Evolutionary conservation across 371 early-diverging fungal species (phyloP).

Genomic region (Mucor velutinosus): DNA sequence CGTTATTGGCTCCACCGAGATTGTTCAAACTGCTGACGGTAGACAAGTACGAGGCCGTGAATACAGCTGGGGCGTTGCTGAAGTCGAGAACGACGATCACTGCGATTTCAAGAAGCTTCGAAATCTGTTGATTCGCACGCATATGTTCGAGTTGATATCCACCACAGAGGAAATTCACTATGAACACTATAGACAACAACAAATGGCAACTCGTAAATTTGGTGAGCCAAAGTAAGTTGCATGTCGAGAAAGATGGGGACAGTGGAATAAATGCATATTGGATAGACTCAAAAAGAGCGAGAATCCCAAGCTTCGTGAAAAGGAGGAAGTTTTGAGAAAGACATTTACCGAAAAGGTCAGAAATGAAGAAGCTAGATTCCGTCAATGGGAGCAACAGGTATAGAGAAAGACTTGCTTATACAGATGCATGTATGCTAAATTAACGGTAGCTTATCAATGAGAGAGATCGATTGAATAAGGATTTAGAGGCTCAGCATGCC

Average conservation of each 20-base stretch:
- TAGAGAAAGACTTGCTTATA: not conserved
- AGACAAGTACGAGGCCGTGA: slow-evolving; percentile 82
- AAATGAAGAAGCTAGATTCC: slow-evolving; percentile 88
- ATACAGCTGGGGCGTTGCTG: slow-evolving; percentile 94
- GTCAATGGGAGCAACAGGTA: slow-evolving; percentile 88
- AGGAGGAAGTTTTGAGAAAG: slow-evolving; percentile 89
- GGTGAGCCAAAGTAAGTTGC: slow-evolving; percentile 63
- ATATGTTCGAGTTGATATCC: slow-evolving; percentile 91
- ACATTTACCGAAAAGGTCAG: slow-evolving; percentile 93
- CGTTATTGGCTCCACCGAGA: slow-evolving; percentile 87
- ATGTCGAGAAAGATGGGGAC: not conserved
- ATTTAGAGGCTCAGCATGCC: slow-evolving; percentile 92
- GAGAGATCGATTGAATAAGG: slow-evolving; percentile 95
- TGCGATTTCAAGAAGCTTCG: slow-evolving; percentile 95
- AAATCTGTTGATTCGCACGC: slow-evolving; percentile 87
- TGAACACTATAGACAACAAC: slow-evolving; percentile 82
- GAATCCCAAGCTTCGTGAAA: slow-evolving; percentile 89
- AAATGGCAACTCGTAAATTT: slow-evolving; percentile 82
- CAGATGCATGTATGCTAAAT: not conserved
- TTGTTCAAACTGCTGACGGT: slow-evolving; percentile 76
- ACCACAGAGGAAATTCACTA: slow-evolving; percentile 91
- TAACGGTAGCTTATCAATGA: slow-evolving; percentile 89
- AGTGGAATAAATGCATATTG: not conserved
- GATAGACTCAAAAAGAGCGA: slow-evolving; percentile 46
- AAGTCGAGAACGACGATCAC: slow-evolving; percentile 88